A percentile compares a stretch with the other conserved stretches of the same genome.
Conservation (phyloP, 2,329 filamentous ascomycete genomes). For the Apiospora pterosperma region DNA sequence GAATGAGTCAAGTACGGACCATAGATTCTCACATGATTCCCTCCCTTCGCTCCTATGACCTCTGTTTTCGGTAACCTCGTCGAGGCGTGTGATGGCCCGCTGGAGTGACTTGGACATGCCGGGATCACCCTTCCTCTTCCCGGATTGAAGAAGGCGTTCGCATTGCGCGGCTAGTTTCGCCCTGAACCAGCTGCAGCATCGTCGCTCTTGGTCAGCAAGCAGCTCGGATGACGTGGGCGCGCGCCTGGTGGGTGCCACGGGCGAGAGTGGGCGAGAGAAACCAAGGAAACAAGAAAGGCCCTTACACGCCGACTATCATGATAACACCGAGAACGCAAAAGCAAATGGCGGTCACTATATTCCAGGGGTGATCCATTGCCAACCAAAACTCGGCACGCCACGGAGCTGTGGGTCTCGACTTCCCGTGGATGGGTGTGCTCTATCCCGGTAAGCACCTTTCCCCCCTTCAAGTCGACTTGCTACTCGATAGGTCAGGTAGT, state of each 20-base stretch:
- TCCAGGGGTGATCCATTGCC: conserved; percentile 16
- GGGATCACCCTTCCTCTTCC: background rate
- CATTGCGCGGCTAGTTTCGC: background rate
- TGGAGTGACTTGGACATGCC: conserved; percentile 12
- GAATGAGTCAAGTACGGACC: conserved; percentile 12
- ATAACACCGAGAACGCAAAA: conserved; percentile 8
- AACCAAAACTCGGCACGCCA: background rate
- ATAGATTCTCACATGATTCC: conserved; percentile 14
- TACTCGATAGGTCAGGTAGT: background rate
- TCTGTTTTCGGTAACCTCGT: conserved; percentile 16
- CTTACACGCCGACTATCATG: conserved; percentile 16
- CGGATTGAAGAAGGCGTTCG: background rate
- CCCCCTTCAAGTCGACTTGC: background rate
- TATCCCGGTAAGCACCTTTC: background rate
- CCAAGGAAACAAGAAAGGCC: background rate
- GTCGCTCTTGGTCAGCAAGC: background rate
- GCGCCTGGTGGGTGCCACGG: background rate
- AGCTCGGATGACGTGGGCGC: background rate
- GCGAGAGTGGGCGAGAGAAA: background rate
- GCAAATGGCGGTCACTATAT: conserved; percentile 11
- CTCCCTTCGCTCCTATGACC: conserved; percentile 9
- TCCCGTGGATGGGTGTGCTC: background rate
- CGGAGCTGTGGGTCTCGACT: background rate
- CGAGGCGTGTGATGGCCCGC: conserved; percentile 16
- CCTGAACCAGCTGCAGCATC: conserved; percentile 1